Conservation (phyloP, 1,139 yeast species). For the Debaryomyces robertsiae region DNA sequence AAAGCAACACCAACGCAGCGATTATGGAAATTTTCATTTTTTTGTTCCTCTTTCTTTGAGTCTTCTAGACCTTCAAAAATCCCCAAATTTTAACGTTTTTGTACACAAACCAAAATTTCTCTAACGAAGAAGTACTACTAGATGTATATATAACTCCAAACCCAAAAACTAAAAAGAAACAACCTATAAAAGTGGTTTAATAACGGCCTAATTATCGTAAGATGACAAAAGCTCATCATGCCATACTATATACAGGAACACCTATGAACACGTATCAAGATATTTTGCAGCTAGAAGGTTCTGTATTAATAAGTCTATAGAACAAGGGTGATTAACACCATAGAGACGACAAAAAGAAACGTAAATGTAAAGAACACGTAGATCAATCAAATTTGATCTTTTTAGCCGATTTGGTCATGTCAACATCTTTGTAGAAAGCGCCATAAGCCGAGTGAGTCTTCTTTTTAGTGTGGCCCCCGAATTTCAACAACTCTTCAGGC, state of each 20-base stretch:
- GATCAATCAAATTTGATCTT: conserved; percentile 76
- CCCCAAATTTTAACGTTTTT: neutral
- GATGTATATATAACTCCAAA: too few relatives aligned
- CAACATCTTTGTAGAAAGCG: conserved; percentile 93
- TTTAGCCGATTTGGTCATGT: conserved; percentile 82
- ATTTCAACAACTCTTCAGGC: conserved; percentile 93
- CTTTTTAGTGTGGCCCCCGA: conserved; percentile 97
- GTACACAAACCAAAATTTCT: too few relatives aligned
- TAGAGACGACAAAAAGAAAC: neutral
- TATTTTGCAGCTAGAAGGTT: conserved; percentile 10
- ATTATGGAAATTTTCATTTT: conserved; percentile 6
- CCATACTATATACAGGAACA: conserved; percentile 9
- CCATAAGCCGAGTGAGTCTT: conserved; percentile 96
- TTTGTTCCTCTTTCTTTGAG: neutral
- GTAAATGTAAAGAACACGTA: neutral
- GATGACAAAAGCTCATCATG: conserved; percentile 6
- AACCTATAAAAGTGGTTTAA: neutral
- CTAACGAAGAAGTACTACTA: too few relatives aligned
- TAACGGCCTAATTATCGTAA: neutral
- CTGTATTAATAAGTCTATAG: conserved; percentile 9
- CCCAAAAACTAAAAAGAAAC: too few relatives aligned
- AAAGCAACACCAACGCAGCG: conserved; percentile 4
- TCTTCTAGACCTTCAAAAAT: neutral
- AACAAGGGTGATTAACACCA: conserved; percentile 3
- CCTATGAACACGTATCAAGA: conserved; percentile 12